Base-by-base conservation (phyloP, 352 stramenopile species). In the Pythium aquatile region DNA sequence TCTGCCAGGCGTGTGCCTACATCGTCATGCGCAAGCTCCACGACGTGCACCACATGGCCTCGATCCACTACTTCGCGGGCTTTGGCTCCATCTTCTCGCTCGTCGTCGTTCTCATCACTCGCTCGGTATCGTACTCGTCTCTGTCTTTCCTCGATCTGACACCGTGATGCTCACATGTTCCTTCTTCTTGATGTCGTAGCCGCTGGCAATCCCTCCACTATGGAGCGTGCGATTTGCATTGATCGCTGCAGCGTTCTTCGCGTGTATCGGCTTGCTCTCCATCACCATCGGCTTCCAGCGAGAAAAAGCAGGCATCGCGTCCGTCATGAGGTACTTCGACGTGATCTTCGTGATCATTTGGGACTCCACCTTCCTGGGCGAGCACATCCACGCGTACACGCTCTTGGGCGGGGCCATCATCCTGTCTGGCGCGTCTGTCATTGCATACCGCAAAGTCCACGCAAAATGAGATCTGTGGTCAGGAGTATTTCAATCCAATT, bases 281-380 rank as follows among this genome's bases (percentile, higher is more conserved):
- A 64, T 87, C 46, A 83, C 81, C 13, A 73, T 75, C 16, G 79
- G 81, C 17, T 82, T 87, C 40, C 78, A 91, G 72, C 69, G 69
- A 0, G 81, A 85, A 37, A 79, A 83, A 47, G 78, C 78, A 0
- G 81, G 78, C 16, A 78, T 91, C 53, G 79, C 70, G 4, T 87
- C 78, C 2, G 78, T 87, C 60, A 85, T 91, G 78, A 69, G 73
- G 30, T 87, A 88, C 66, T 83, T 88, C 48, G 76, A 91, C 68
- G 74, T 91, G 35, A 58, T 91, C 3, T 91, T 88, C 49, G 79
- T 91, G 52, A 76, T 88, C 57, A 56, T 79, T 11, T 72, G 74
- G 59, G 81, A 88, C 61, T 70, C 60, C 4, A 63, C 67, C 17
- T 66, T 88, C 11, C 67, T 91, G 0, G 73, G 73, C 17, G 77